A percentile compares a stretch with the other conserved stretches of the same genome.
Conservation (phyloP, 2,329 filamentous ascomycete genomes). For the Paramyrothecium roridum region DNA sequence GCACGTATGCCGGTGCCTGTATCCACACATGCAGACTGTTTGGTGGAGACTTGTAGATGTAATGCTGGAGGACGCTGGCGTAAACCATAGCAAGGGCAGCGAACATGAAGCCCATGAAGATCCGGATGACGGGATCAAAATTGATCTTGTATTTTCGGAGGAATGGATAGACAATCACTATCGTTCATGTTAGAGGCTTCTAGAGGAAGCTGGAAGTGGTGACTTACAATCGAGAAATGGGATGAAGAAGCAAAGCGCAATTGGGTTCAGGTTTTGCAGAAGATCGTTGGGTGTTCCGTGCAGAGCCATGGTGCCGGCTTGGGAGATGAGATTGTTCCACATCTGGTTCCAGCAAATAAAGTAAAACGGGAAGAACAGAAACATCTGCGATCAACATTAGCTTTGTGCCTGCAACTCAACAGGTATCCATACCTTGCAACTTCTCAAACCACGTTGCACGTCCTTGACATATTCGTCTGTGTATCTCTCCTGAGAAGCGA, state of each 20-base stretch:
- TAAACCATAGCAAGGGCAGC: constrained; percentile 17
- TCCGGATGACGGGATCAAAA: constrained; percentile 15
- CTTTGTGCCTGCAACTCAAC: neutral
- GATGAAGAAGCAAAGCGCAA: constrained; percentile 21
- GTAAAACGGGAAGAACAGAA: constrained; percentile 9
- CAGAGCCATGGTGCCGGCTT: constrained; percentile 17
- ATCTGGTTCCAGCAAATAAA: constrained; percentile 20
- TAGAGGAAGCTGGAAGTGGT: neutral
- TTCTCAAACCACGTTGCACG: constrained; percentile 14
- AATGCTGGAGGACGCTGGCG: constrained; percentile 14
- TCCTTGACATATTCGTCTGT: constrained; percentile 18
- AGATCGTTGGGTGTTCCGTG: constrained; percentile 22
- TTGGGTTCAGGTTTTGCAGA: constrained; percentile 21
- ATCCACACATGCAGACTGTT: constrained; percentile 10
- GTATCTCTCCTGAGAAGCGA: constrained; percentile 16
- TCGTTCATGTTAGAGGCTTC: neutral
- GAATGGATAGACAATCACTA: constrained; percentile 12
- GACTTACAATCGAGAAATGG: constrained; percentile 20
- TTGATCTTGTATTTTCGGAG: constrained; percentile 15
- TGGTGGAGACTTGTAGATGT: constrained; percentile 13
- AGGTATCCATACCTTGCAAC: constrained; percentile 16
- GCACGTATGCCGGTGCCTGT: constrained; percentile 7
- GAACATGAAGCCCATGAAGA: constrained; percentile 17
- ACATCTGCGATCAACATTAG: constrained; percentile 5
- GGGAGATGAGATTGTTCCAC: constrained; percentile 27